A percentile compares a stretch with the other conserved stretches of the same genome.
Evolutionary conservation across 352 stramenopile genomes (phyloP).

Genomic region (Pythium sukuiense): DNA sequence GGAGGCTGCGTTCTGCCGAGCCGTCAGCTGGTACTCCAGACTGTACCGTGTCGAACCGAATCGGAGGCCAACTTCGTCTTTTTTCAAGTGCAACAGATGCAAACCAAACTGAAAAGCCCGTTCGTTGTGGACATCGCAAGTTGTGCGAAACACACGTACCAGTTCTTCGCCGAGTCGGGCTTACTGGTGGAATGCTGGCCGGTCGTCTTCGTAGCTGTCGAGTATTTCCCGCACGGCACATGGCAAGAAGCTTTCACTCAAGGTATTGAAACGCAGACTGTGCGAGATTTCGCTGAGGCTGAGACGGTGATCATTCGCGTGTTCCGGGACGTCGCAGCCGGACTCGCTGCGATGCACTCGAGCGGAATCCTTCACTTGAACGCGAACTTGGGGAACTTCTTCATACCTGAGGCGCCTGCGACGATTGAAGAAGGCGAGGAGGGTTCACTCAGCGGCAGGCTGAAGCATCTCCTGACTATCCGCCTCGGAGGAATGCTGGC

Average conservation of each 20-base stretch:
- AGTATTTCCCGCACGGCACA: slow-evolving; percentile 41
- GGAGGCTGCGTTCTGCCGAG: background rate
- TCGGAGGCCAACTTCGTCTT: slow-evolving; percentile 39
- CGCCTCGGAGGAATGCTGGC: slow-evolving; percentile 43
- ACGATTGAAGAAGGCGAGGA: background rate
- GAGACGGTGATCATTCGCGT: slow-evolving; percentile 23
- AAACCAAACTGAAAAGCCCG: slow-evolving; percentile 38
- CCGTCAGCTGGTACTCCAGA: slow-evolving; percentile 39
- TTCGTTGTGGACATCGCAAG: slow-evolving; percentile 39
- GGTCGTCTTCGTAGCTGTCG: slow-evolving; percentile 46
- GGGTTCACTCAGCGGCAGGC: background rate
- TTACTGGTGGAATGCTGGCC: slow-evolving; percentile 66
- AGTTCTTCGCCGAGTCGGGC: slow-evolving; percentile 60
- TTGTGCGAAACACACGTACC: slow-evolving; percentile 52
- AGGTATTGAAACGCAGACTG: slow-evolving; percentile 10
- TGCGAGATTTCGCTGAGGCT: slow-evolving; percentile 23
- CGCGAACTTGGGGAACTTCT: slow-evolving; percentile 53
- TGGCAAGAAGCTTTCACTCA: slow-evolving; percentile 39
- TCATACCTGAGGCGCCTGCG: slow-evolving; percentile 18
- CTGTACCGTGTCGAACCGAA: slow-evolving; percentile 44
- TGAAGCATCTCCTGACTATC: slow-evolving; percentile 17
- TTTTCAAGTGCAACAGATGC: slow-evolving; percentile 35
- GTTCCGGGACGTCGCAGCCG: slow-evolving; percentile 53
- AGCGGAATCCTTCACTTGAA: slow-evolving; percentile 55
- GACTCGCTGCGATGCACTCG: slow-evolving; percentile 56